A percentile compares a stretch with the other conserved stretches of the same genome.
Conservation (phyloP, 331 rosid genomes). For the Malus hybrid region DNA sequence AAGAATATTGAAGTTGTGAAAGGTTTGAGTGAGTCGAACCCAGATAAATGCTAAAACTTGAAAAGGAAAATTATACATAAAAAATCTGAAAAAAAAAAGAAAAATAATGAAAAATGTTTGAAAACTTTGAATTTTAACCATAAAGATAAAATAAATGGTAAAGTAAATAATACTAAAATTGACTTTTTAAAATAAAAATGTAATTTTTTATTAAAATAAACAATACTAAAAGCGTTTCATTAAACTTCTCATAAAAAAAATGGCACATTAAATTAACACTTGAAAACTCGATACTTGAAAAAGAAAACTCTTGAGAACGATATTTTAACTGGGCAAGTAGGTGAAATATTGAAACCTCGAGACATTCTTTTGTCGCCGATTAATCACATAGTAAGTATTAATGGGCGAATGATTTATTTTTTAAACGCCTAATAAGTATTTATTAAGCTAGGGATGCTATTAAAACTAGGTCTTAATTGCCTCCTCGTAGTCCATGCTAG, state of each 20-base stretch:
- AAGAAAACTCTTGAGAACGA: too few species aligned
- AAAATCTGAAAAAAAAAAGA: background rate
- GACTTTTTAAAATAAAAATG: too few species aligned
- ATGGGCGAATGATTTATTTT: background rate
- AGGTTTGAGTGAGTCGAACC: background rate
- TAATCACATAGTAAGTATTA: background rate
- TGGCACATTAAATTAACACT: background rate
- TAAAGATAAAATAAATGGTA: too few species aligned
- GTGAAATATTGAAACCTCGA: slow-evolving; percentile 34
- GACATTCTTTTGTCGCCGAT: background rate
- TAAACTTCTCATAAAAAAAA: background rate
- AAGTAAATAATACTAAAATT: too few species aligned
- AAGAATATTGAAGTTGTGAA: background rate
- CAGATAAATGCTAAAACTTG: background rate
- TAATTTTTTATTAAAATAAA: too few species aligned
- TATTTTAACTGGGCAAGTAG: slow-evolving; percentile 21
- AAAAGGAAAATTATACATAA: background rate
- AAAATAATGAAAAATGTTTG: too few species aligned
- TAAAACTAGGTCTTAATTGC: too few species aligned
- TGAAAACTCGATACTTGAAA: too few species aligned
- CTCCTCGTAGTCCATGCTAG: background rate
- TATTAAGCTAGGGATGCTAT: background rate
- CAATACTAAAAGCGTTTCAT: too few species aligned
- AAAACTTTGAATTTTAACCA: too few species aligned
- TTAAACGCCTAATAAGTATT: too few species aligned